Base-by-base conservation (phyloP, 495 filamentous ascomycete species). In the Penicillium ochrochloron region DNA sequence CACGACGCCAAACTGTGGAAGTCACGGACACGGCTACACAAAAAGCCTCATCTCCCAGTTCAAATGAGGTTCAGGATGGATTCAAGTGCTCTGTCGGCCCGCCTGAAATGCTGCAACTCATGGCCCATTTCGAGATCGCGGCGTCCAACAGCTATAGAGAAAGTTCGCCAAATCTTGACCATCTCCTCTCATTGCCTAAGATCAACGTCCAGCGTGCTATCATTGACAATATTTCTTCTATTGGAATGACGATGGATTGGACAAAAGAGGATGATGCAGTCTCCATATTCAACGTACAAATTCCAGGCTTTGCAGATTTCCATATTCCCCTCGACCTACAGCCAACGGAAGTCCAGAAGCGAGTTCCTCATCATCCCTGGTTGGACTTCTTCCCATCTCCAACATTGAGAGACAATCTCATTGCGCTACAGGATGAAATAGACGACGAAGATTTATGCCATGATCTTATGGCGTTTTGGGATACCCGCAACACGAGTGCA, bases 351-450 rank as follows among this genome's bases (percentile, higher is more conserved):
- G 33, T 70, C 11, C 74, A 76, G 57, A 46, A 19, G 11, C 61
- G 60, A 8, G 58, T 72, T 50, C 68, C 66, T 1, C 74, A 78
- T 41, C 69, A 74, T 60, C 66, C 71, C 1, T 78, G 76, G 74
- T 57, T 78, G 10, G 76, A 78, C 50, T 70, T 72, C 27, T 69
- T 78, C 39, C 74, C 76, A 2, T 68, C 67, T 29, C 73, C 74
- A 3, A 17, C 15, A 14, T 64, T 73, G 65, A 62, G 76, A 21
- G 76, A 78, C 50, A 61, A 68, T 42, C 53, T 78, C 19, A 70
- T 78, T 21, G 29, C 58, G 11, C 68, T 64, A 14, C 54, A 41
- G 6, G 65, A 70, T 56, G n/a, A 37, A 6, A 63, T 66, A 39
- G 67, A 74, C 50, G 67, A 74, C 21, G 65, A 67, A 31, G 63